A percentile compares a stretch with the other conserved stretches of the same genome.
These are phyloP conservation scores for Ogataea angusta DNA, from an alignment of 805 yeast species.

Conservation along the genomic window DNA sequence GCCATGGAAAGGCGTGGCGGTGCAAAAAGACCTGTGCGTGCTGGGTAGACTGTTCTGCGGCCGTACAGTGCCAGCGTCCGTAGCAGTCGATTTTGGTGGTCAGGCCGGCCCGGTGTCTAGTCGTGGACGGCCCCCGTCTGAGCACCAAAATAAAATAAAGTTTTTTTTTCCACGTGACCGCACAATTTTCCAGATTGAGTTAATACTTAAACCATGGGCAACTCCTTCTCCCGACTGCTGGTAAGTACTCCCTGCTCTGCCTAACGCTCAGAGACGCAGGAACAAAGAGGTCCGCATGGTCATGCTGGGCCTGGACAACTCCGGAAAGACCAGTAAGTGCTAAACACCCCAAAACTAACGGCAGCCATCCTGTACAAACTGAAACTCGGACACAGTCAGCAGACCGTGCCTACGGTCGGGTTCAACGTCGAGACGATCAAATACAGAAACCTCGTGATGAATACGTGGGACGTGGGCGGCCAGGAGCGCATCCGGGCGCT, in stretches of 20 bases:
- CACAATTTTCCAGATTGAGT: slow-evolving; percentile 1
- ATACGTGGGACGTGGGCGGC: slow-evolving; percentile 91
- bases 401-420: slow-evolving; percentile 91
- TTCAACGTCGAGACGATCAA: slow-evolving; percentile 75
- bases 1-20: too few relatives aligned
- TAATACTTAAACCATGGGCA: slow-evolving; percentile 18
- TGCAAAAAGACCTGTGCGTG: too few relatives aligned
- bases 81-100: too few relatives aligned
- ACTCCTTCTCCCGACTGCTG: slow-evolving; percentile 20
- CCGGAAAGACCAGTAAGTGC: slow-evolving; percentile 72
- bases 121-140: background rate
- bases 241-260: slow-evolving; percentile 11
- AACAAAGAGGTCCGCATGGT: slow-evolving; percentile 49
- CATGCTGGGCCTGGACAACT: slow-evolving; percentile 90
- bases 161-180: background rate
- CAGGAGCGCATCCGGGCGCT: slow-evolving; percentile 87
- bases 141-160: background rate
- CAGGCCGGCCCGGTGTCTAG: background rate
- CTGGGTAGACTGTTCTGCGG: too few relatives aligned
- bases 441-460: slow-evolving; percentile 44
- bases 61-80: too few relatives aligned
- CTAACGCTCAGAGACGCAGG: slow-evolving; percentile 17
- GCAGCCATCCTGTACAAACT: slow-evolving; percentile 74
- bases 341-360: slow-evolving; percentile 5
- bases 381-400: slow-evolving; percentile 68